phyloP scores from a whole-genome alignment of 345 rosid genomes.

The Populus ilicifolia region DNA sequence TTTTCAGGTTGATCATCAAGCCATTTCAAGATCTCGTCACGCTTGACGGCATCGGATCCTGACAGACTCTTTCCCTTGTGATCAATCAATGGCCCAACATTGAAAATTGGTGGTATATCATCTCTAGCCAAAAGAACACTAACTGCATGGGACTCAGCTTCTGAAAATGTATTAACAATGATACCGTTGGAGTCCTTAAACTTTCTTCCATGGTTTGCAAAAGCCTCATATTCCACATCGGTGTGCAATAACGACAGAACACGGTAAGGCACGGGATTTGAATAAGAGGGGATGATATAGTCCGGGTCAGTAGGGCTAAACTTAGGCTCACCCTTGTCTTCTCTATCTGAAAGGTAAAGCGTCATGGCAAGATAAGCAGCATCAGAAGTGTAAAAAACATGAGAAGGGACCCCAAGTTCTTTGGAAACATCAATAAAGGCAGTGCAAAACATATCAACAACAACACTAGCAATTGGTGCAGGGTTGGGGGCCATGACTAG shows the following conservation, averaged over 20 bases:
- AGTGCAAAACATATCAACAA: conserved; percentile 54
- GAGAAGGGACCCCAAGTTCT: conserved; percentile 41
- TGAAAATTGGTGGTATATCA: conserved; percentile 28
- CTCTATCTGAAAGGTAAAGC: conserved; percentile 3
- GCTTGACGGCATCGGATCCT: not conserved
- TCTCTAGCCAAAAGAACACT: conserved; percentile 11
- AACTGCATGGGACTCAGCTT: conserved; percentile 43
- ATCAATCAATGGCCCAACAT: conserved; percentile 46
- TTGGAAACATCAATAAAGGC: conserved; percentile 45
- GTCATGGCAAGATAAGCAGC: conserved; percentile 36
- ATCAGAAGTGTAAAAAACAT: conserved; percentile 42
- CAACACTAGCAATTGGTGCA: conserved; percentile 40
- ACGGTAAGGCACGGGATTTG: conserved; percentile 36
- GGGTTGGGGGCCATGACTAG: not conserved
- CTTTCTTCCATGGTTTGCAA: not conserved
- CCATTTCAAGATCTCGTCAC: conserved; percentile 39
- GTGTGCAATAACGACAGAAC: conserved; percentile 22
- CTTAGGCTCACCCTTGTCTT: not conserved
- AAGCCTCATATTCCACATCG: not conserved
- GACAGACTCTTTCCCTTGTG: not conserved
- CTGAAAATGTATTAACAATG: conserved; percentile 41
- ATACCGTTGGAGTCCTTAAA: conserved; percentile 37
- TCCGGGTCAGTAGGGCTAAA: not conserved
- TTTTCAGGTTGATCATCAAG: conserved; percentile 44
- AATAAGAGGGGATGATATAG: conserved; percentile 28